A percentile compares a stretch with the other conserved stretches of the same genome.
phyloP scores from a whole-genome alignment of 768 basidiomycete genomes.

The Boletus speciosus region DNA sequence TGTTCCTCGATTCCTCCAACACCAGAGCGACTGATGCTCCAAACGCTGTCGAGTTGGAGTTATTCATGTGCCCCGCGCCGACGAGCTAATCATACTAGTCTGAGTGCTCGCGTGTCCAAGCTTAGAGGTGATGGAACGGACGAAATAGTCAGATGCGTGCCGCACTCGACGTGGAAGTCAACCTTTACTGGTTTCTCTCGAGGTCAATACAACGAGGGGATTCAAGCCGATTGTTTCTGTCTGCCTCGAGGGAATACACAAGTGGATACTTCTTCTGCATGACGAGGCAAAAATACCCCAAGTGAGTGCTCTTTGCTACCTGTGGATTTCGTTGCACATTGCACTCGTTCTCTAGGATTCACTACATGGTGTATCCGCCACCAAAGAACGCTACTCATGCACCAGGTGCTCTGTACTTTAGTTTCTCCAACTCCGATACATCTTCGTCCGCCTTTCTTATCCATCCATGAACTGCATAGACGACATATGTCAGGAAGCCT shows the following conservation, averaged over 20 bases:
- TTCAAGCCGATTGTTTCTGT: background rate
- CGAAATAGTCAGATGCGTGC: background rate
- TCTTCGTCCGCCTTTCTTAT: conserved; percentile 44
- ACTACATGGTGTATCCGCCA: no score
- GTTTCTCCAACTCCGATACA: conserved; percentile 47
- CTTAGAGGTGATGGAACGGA: background rate
- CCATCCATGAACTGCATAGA: conserved; percentile 44
- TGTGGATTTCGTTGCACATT: no score
- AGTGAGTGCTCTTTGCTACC: no score
- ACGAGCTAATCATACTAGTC: no score
- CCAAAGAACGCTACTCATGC: conserved; percentile 33
- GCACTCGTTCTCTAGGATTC: no score
- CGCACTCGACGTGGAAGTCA: no score
- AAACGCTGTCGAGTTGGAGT: conserved; percentile 4
- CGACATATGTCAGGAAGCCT: conserved; percentile 39
- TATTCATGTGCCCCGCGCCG: conserved; percentile 2
- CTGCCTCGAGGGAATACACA: background rate
- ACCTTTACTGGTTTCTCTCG: no score
- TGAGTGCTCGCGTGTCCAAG: background rate
- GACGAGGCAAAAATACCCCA: no score
- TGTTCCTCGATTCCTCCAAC: conserved; percentile 6
- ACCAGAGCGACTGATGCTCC: conserved; percentile 20
- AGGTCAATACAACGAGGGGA: no score
- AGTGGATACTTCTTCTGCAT: background rate
- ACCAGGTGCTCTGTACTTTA: conserved; percentile 55